Conservation (phyloP, 345 rosid species). For the Syzygium oleosum region DNA sequence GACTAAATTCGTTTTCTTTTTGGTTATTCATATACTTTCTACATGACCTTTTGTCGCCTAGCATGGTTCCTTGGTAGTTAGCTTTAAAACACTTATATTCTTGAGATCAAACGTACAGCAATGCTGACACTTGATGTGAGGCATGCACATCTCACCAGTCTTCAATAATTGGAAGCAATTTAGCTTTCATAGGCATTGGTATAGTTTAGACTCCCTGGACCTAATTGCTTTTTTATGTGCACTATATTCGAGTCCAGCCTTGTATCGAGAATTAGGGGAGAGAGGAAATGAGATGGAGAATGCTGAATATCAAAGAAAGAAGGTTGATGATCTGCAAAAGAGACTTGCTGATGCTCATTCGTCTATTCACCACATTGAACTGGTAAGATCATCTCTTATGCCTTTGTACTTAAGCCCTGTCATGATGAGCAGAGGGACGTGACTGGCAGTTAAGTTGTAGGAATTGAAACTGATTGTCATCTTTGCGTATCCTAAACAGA, state of each 20-base stretch:
- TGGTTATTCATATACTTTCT: neutral
- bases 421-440: neutral
- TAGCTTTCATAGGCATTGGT: neutral
- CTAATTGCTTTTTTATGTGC: neutral
- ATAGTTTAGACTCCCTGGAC: neutral
- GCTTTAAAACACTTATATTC: neutral
- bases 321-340: constrained; percentile 69
- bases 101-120: neutral
- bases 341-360: constrained; percentile 86
- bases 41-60: neutral
- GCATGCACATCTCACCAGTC: neutral
- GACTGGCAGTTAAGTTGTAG: neutral
- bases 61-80: neutral
- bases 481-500: constrained; percentile 30
- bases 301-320: constrained; percentile 66
- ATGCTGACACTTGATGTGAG: neutral
- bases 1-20: neutral
- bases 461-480: constrained; percentile 1
- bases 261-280: constrained; percentile 72
- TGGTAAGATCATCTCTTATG: constrained; percentile 26
- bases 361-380: constrained; percentile 79
- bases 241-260: constrained; percentile 21
- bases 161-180: neutral
- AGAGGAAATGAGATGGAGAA: constrained; percentile 87
- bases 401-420: neutral